Conservation (phyloP, 352 stramenopile genomes). For the Paralagenidium karlingii region DNA sequence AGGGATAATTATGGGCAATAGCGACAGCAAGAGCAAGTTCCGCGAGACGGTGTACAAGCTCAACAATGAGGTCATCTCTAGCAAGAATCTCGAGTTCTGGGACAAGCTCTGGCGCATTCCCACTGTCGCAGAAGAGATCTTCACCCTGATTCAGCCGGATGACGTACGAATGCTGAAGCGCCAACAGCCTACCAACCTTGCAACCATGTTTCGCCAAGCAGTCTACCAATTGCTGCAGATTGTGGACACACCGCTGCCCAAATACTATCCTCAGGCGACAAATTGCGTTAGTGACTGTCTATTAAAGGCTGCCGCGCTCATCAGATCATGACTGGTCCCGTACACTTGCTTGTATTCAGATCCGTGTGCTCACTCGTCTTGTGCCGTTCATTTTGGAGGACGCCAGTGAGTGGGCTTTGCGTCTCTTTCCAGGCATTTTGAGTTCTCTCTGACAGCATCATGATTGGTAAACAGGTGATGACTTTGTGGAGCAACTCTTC, state of each 20-base stretch:
- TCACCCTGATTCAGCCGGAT: constrained; percentile 82
- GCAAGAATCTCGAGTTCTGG: constrained; percentile 84
- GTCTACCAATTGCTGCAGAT: constrained; percentile 78
- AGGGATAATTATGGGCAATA: constrained; percentile 59
- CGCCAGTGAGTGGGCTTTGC: constrained; percentile 7
- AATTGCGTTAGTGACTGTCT: constrained; percentile 37
- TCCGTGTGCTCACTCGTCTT: constrained; percentile 63
- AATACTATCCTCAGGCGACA: constrained; percentile 79
- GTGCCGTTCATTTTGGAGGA: constrained; percentile 82
- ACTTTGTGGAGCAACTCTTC: constrained; percentile 77
- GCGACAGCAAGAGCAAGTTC: constrained; percentile 87
- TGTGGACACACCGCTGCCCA: constrained; percentile 76
- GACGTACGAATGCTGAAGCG: constrained; percentile 81
- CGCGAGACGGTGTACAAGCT: constrained; percentile 86
- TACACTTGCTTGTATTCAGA: not conserved
- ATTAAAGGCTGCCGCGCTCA: not conserved
- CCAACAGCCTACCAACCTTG: constrained; percentile 70
- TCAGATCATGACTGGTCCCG: not conserved
- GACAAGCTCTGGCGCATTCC: constrained; percentile 84
- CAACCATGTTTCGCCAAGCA: constrained; percentile 70
- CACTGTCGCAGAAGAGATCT: constrained; percentile 81
- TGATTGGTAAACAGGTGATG: constrained; percentile 18
- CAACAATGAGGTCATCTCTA: constrained; percentile 77
- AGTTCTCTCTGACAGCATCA: not conserved
- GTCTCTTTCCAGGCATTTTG: not conserved